Conservation (phyloP, 495 filamentous ascomycete species). For the Aspergillus cristatus region DNA sequence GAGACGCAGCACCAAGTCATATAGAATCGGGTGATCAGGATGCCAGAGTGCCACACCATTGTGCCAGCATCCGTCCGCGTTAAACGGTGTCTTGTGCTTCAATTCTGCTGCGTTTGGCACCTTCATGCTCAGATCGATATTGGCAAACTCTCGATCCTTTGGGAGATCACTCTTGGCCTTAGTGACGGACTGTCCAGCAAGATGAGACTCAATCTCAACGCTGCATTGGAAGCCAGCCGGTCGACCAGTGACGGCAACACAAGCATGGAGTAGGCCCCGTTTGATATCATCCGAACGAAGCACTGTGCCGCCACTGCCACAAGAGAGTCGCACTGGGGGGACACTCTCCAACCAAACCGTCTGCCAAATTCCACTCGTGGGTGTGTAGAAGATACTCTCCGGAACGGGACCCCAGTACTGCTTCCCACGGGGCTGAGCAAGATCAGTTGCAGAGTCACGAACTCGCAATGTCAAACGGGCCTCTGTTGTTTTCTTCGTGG, state of each 20-base stretch:
- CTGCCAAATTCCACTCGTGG: conserved; percentile 29
- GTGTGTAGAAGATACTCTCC: conserved; percentile 34
- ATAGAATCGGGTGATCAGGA: conserved; percentile 29
- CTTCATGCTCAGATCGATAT: conserved; percentile 17
- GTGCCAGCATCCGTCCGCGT: conserved; percentile 15
- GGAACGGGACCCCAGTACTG: conserved; percentile 31
- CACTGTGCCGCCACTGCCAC: conserved; percentile 25
- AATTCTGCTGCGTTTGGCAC: conserved; percentile 5
- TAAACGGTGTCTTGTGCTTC: conserved; percentile 6
- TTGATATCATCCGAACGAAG: conserved; percentile 25
- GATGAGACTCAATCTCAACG: conserved; percentile 19
- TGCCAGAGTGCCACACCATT: conserved; percentile 27
- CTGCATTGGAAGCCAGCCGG: conserved; percentile 3
- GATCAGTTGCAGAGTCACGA: conserved; percentile 24
- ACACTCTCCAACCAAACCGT: conserved; percentile 32
- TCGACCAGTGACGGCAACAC: conserved; percentile 14
- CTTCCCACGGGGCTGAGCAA: conserved; percentile 31
- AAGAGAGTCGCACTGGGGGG: conserved; percentile 14
- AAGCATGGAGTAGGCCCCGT: conserved; percentile 15
- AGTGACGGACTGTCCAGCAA: conserved; percentile 13
- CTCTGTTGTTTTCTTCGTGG: not conserved
- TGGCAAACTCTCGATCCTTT: conserved; percentile 12
- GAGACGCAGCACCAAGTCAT: conserved; percentile 24
- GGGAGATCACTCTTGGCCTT: conserved; percentile 6
- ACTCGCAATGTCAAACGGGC: conserved; percentile 19